Percentiles rank a stretch among this genome's conserved stretches.
These are phyloP conservation scores for Phytopythium mirpurense DNA, from an alignment of 352 stramenopile genomes.

Conservation along the genomic window DNA sequence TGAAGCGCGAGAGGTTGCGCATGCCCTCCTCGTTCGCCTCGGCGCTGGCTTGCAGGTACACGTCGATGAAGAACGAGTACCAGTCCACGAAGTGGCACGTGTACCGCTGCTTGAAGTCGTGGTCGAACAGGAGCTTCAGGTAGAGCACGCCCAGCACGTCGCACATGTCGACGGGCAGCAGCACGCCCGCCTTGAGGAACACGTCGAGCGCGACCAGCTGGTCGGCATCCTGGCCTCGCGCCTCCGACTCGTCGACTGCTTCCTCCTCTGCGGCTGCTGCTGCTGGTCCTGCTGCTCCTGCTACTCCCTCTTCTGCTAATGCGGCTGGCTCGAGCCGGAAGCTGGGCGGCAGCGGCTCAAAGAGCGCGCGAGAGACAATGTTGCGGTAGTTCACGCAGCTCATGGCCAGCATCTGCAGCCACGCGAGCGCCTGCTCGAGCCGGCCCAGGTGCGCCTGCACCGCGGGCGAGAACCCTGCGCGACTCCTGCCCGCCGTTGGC, in stretches of 20 bases:
- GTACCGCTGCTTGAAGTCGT: constrained; percentile 77
- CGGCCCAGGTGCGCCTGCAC: constrained; percentile 54
- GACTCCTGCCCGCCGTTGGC: constrained; percentile 37
- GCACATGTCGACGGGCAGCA: constrained; percentile 65
- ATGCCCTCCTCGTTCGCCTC: constrained; percentile 74
- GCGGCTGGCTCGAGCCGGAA: constrained; percentile 29
- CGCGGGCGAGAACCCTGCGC: constrained; percentile 30
- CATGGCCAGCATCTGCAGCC: constrained; percentile 68
- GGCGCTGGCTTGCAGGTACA: constrained; percentile 59
- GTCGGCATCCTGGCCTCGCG: constrained; percentile 8
- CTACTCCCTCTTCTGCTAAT: not conserved
- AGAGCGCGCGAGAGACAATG: constrained; percentile 49
- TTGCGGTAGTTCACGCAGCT: constrained; percentile 68
- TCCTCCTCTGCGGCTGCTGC: not conserved
- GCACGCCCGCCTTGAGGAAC: constrained; percentile 63
- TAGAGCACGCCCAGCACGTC: constrained; percentile 80
- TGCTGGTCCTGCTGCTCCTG: not conserved
- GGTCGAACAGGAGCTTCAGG: constrained; percentile 76
- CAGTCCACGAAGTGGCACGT: constrained; percentile 77
- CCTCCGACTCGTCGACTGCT: not conserved
- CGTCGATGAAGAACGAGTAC: constrained; percentile 77
- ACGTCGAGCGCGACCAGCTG: constrained; percentile 50
- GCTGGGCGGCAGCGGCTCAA: constrained; percentile 46
- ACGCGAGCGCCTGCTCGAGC: constrained; percentile 50
- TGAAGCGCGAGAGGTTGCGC: constrained; percentile 72